Evolutionary conservation across 169 alveolate species (phyloP).

Genomic region (Cryptosporidium muris): DNA sequence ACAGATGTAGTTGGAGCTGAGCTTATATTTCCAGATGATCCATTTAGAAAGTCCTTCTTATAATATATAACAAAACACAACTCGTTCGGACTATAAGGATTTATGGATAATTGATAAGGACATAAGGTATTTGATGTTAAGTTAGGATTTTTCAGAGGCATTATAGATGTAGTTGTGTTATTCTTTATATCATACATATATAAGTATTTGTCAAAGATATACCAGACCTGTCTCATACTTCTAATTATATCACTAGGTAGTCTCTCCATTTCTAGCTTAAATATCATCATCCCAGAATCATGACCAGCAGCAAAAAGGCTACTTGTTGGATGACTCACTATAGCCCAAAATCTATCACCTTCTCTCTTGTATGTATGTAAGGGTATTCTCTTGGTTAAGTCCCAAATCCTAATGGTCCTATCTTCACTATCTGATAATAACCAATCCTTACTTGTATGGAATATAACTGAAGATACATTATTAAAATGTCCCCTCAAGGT

Average conservation of each 20-base stretch:
- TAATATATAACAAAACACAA: slow-evolving; percentile 53
- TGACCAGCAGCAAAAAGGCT: slow-evolving; percentile 94
- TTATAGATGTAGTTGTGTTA: slow-evolving; percentile 72
- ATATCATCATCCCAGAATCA: slow-evolving; percentile 91
- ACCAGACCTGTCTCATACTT: slow-evolving; percentile 76
- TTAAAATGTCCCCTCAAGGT: slow-evolving; percentile 92
- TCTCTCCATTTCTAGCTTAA: slow-evolving; percentile 90
- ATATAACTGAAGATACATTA: slow-evolving; percentile 91
- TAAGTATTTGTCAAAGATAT: slow-evolving; percentile 81
- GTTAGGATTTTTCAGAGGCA: slow-evolving; percentile 61
- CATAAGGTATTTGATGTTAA: slow-evolving; percentile 24
- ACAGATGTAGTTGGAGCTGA: no score
- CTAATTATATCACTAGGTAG: slow-evolving; percentile 78
- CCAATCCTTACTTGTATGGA: slow-evolving; percentile 90
- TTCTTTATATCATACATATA: slow-evolving; percentile 78
- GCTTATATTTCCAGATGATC: background rate
- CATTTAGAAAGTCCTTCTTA: slow-evolving; percentile 34
- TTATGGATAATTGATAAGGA: slow-evolving; percentile 43
- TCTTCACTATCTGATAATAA: slow-evolving; percentile 93
- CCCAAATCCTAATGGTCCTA: slow-evolving; percentile 93
- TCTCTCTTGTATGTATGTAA: slow-evolving; percentile 89
- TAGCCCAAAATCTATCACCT: slow-evolving; percentile 94
- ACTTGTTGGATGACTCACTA: slow-evolving; percentile 88
- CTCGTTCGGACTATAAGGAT: slow-evolving; percentile 66
- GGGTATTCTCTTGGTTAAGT: slow-evolving; percentile 86